A percentile compares a stretch with the other conserved stretches of the same genome.
These are phyloP conservation scores for cucumber (Cucumis sativus) DNA, from an alignment of 306 rosid genomes.

Conservation along the genomic window Cucumber_9930_V3 NC_026656.2:17641501-17642000, in stretches of 20 bases:
- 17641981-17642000: too few relatives aligned
- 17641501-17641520: neutral
- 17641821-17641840: neutral
- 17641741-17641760: constrained; percentile 92
- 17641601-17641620: neutral
- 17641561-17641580: neutral
- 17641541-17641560: neutral
- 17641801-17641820: neutral
- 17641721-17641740: constrained; percentile 92
- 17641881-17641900: neutral
- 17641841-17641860: neutral
- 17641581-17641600: neutral
- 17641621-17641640: neutral
- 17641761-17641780: constrained; percentile 81
- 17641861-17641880: neutral
- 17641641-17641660: neutral
- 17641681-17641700: constrained; percentile 44
- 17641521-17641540: neutral
- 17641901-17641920: too few relatives aligned
- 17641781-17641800: neutral
- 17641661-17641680: neutral
- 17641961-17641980: too few relatives aligned
- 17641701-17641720: constrained; percentile 77
- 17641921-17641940: too few relatives aligned
- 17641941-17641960: too few relatives aligned